Base-by-base conservation (phyloP, 108 stramenopile genomes). In the Pseudonitzschia delicatissima region DNA sequence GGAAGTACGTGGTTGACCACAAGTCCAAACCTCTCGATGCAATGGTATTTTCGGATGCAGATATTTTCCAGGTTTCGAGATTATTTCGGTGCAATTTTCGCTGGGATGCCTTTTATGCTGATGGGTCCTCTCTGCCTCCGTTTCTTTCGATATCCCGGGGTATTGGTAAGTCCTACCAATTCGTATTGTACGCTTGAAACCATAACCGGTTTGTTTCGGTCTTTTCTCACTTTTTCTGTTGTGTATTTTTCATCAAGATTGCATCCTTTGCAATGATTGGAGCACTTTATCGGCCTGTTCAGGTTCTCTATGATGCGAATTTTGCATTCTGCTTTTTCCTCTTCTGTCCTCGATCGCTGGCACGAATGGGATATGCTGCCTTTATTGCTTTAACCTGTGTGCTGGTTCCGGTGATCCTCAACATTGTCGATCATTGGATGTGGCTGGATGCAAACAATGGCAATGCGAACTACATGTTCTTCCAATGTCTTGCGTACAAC, bases 31-130 rank as follows among this genome's bases (percentile, higher is more conserved):
- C 76, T 91, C 62, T 86, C 87, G 13, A 68, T 87, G 39, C 78
- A 87, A 53, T 93, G 92, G 92, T 93, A 93, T 69, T 75, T 90
- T 28, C 64, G 74, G 33, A 90, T 93, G 44, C 85, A 93, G 78
- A 61, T 85, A 31, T 93, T 93, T 75, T 83, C 74, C 51, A 76
- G 89, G 47, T 90, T 89, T 53, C 80, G 80, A 18, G 66, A 65
- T 3, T 93, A 89, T 71, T 91, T 87, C 67, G 52, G 63, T 18
- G 35, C 78, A 7, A 64, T 91, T 15, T 47, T 88, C 8, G 49
- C 50, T 21, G 76, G 76, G 8, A 25, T 89, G 17, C 89, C 85
- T 11, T 82, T 64, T 37, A 44, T 91, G 34, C 62, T 89, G 21
- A 51, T 84, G 4, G 45, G 81, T 32, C 92, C 92, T 27, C 58